Conservation (phyloP, 192 early-diverging fungal species). For the Coemansia sp. region DNA sequence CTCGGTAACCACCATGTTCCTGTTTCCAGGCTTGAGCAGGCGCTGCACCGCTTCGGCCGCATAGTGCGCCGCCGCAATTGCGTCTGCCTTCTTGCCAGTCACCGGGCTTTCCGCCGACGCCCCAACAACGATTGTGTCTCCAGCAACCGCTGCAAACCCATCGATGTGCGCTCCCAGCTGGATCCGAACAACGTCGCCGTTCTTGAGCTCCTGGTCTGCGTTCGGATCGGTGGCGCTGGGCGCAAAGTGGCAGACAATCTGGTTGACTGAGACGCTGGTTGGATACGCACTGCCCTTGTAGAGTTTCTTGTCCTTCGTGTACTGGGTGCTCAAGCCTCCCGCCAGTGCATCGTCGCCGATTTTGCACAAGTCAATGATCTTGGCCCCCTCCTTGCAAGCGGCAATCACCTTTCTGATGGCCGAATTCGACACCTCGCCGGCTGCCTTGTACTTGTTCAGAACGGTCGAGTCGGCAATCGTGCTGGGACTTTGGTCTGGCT, state of each 20-base stretch:
- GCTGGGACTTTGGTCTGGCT: conserved; percentile 29
- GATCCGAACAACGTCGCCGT: conserved; percentile 87
- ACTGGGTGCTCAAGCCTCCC: conserved; percentile 61
- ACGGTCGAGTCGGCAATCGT: conserved; percentile 73
- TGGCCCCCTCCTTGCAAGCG: conserved; percentile 68
- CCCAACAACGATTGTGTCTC: conserved; percentile 84
- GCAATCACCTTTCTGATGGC: conserved; percentile 44
- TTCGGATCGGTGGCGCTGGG: conserved; percentile 76
- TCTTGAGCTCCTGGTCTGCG: conserved; percentile 62
- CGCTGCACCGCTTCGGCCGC: conserved; percentile 83
- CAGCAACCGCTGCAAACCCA: conserved; percentile 80
- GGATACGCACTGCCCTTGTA: conserved; percentile 84
- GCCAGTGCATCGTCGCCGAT: conserved; percentile 83
- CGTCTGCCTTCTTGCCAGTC: conserved; percentile 83
- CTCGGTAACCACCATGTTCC: conserved; percentile 65
- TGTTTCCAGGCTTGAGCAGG: conserved; percentile 83
- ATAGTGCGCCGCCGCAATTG: conserved; percentile 81
- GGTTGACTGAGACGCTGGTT: conserved; percentile 82
- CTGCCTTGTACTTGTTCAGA: conserved; percentile 89
- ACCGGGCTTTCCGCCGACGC: conserved; percentile 63
- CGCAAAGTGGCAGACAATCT: conserved; percentile 80
- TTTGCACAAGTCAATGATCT: conserved; percentile 82
- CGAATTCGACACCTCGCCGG: conserved; percentile 84
- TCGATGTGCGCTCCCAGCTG: conserved; percentile 90
- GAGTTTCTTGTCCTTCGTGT: conserved; percentile 80